Base-by-base conservation (phyloP, 371 early-diverging fungal species). In the Mortierella sp. region DNA sequence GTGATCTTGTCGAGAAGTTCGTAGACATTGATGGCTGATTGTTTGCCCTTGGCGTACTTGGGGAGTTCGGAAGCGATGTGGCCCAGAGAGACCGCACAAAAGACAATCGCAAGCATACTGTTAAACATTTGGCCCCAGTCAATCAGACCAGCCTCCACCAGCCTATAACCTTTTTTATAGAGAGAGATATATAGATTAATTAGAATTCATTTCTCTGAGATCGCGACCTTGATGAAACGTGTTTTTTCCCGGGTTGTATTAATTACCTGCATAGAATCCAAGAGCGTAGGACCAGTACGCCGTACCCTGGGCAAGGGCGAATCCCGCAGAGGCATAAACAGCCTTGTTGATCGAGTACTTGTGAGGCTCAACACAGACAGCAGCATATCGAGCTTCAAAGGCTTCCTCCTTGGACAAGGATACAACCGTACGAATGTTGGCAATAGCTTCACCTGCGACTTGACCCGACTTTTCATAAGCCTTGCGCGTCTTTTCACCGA, bases 371-470 rank as follows among this genome's bases (percentile, higher is more conserved):
- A 88, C 89, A 50, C 95, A 92, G 74, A 92, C 92, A 38, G 88
- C 84, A 21, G 83, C 78, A 74, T 95, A 97, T 72, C 90, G 88
- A 26, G 73, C 74, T 80, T 93, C 92, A 76, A 97, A 95, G 21
- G 91, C 87, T 28, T 76, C 75, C 88, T 99, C 97, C 74, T 95
- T 94, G 50, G 95, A 95, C 28, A 98, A 90, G 2, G 96, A 90
- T 47, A 94, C 92, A n/a, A 98, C 97, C 3, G 98, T 98, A 54
- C 98, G 94, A 70, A 98, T 95, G 88, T 95, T 94, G 77, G 94
- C 91, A 70, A 98, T 94, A 28, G 96, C 96, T 84, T 99, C 98
- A 79, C 93, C 92, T 63, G 97, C 96, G 60, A 93, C 93, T 84
- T 94, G 94, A 80, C 94, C 94, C 45, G 95, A 92, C 28, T 90